phyloP scores from a whole-genome alignment of 306 rosid genomes.

The Cucurbita moschata region DNA sequence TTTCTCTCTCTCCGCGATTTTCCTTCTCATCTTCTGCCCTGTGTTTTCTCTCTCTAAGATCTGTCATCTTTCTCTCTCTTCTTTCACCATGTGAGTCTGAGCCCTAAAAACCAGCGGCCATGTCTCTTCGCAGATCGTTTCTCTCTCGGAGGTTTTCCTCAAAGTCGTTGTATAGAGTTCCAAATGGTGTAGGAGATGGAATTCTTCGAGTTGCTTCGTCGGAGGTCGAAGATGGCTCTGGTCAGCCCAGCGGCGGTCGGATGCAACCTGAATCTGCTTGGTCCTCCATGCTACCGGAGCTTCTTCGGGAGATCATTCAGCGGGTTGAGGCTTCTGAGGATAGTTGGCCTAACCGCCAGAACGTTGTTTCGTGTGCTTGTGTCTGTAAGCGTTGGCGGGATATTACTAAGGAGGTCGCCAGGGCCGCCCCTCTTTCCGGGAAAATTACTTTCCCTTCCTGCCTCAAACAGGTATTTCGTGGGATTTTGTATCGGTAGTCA shows the following conservation, averaged over 20 bases:
- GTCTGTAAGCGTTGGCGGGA: slow-evolving; percentile 96
- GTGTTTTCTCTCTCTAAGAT: slow-evolving; percentile 5
- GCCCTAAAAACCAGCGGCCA: slow-evolving; percentile 11
- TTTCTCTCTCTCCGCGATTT: background rate
- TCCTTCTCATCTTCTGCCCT: background rate
- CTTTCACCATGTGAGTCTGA: background rate
- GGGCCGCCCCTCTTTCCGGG: slow-evolving; percentile 31
- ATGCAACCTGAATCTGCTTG: slow-evolving; percentile 22
- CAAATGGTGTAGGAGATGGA: background rate
- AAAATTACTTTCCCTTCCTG: slow-evolving; percentile 90
- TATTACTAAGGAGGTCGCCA: slow-evolving; percentile 50
- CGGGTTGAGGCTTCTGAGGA: slow-evolving; percentile 63
- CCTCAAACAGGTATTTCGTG: slow-evolving; percentile 63
- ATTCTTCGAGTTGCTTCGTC: background rate
- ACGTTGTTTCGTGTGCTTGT: slow-evolving; percentile 82
- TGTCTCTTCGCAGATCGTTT: slow-evolving; percentile 52
- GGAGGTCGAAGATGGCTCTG: slow-evolving; percentile 9
- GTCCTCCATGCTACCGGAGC: slow-evolving; percentile 81
- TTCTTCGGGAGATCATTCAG: slow-evolving; percentile 62
- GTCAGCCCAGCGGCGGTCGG: slow-evolving; percentile 4
- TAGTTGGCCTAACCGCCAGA: slow-evolving; percentile 65
- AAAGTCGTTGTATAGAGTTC: slow-evolving; percentile 53
- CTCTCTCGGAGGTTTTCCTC: slow-evolving; percentile 73
- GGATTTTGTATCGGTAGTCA: too few relatives aligned
- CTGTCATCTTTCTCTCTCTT: background rate